Percentiles rank a stretch among this genome's conserved stretches.
Evolutionary conservation across 1,284 basidiomycete species (phyloP).

Genomic region (Fomitopsis palustris): DNA sequence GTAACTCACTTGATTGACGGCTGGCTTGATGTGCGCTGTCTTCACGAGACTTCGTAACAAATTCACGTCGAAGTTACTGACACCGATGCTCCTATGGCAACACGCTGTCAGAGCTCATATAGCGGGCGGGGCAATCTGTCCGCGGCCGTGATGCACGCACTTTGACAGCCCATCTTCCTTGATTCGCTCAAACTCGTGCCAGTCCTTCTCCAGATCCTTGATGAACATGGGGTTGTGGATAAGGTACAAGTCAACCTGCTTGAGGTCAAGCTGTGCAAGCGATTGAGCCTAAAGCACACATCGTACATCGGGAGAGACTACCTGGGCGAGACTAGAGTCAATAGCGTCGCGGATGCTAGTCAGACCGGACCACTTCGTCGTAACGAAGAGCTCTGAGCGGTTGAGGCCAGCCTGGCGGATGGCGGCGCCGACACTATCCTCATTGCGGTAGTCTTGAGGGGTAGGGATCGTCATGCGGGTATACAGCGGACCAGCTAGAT

Average conservation of each 20-base stretch:
- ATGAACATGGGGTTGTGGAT: constrained; percentile 53
- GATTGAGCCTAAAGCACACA: background rate
- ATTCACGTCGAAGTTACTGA: constrained; percentile 65
- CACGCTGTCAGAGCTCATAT: background rate
- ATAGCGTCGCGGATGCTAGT: constrained; percentile 53
- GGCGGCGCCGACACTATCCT: constrained; percentile 37
- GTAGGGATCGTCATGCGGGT: background rate
- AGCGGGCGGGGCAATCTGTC: background rate
- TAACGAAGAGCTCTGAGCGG: constrained; percentile 35
- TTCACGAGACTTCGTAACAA: constrained; percentile 54
- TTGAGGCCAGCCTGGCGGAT: constrained; percentile 32
- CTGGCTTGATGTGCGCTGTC: constrained; percentile 56
- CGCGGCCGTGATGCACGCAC: constrained; percentile 33
- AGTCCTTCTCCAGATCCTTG: constrained; percentile 53
- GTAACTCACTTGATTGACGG: constrained; percentile 60
- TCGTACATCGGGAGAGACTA: constrained; percentile 23
- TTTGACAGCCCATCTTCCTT: constrained; percentile 55
- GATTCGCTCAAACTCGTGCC: constrained; percentile 59
- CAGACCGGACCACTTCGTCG: constrained; percentile 55
- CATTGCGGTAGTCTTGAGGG: constrained; percentile 34
- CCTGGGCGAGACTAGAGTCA: constrained; percentile 53
- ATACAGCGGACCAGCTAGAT: background rate
- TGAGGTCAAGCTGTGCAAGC: constrained; percentile 50
- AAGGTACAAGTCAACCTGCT: constrained; percentile 71
- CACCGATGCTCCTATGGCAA: constrained; percentile 63